These are phyloP conservation scores for Solanum lycopersicoides DNA, from an alignment of 257 asterid species.

Conservation along the genomic window DNA sequence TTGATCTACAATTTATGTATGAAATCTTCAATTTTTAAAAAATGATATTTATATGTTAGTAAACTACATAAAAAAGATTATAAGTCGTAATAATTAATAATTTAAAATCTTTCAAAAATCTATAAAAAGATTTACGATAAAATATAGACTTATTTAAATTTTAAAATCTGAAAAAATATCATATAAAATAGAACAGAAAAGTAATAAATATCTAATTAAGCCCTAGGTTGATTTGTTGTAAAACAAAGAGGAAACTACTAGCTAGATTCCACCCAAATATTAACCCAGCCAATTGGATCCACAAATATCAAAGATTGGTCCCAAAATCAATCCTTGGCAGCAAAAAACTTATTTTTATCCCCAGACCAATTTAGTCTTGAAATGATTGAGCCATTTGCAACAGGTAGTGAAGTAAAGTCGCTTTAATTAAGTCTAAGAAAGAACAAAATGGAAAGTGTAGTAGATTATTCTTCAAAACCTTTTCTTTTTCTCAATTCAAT, in stretches of 20 bases:
- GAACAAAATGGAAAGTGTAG: background rate
- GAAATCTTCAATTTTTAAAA: rapidly evolving
- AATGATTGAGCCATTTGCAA: background rate
- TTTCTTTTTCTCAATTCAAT: background rate
- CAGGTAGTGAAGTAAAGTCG: background rate
- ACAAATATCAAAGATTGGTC: background rate
- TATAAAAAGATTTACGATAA: too few species aligned
- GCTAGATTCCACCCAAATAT: background rate
- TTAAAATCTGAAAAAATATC: too few species aligned
- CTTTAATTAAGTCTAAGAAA: background rate
- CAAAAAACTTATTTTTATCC: background rate
- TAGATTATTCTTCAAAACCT: background rate
- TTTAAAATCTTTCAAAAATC: rapidly evolving
- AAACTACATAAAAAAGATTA: too few species aligned
- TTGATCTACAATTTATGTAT: too few species aligned
- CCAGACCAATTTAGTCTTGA: background rate
- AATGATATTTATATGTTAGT: too few species aligned
- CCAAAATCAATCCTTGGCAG: background rate
- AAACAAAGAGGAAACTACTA: too few species aligned
- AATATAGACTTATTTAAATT: too few species aligned
- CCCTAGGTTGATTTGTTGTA: too few species aligned
- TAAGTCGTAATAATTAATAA: too few species aligned
- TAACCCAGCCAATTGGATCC: background rate
- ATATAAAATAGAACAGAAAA: too few species aligned
- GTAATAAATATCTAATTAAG: too few species aligned